Percentiles rank a stretch among this genome's conserved stretches.
phyloP scores from a whole-genome alignment of 176 grass and related monocot genomes.

The Hordeum marinum region DNA sequence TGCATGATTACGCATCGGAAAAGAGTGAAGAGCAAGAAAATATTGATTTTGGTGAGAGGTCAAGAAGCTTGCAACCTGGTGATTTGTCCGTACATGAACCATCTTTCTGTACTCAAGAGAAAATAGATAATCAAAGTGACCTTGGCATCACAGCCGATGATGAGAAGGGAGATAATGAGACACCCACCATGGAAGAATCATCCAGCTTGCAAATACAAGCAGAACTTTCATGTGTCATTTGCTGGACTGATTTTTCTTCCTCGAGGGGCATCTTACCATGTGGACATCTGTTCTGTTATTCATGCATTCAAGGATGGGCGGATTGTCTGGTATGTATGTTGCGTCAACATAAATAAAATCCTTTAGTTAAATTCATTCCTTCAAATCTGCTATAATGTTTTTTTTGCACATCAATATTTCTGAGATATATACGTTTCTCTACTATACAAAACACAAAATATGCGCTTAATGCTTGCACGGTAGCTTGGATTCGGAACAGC shows the following conservation, averaged over 20 bases:
- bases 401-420: too few relatives aligned
- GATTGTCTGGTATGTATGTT: slow-evolving; percentile 66
- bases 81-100: slow-evolving; percentile 30
- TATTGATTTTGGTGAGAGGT: neutral
- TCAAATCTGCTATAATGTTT: neutral
- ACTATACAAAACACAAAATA: too few relatives aligned
- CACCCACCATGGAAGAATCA: neutral
- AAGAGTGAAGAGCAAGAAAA: slow-evolving; percentile 18
- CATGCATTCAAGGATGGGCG: slow-evolving; percentile 85
- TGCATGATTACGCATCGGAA: slow-evolving; percentile 23
- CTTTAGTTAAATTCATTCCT: slow-evolving; percentile 5
- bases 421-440: too few relatives aligned
- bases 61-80: neutral
- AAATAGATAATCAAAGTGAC: slow-evolving; percentile 8
- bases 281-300: slow-evolving; percentile 90
- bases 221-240: slow-evolving; percentile 87
- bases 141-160: slow-evolving; percentile 24
- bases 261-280: slow-evolving; percentile 85
- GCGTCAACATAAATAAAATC: neutral
- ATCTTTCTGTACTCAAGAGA: slow-evolving; percentile 35
- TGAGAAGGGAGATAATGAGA: slow-evolving; percentile 19
- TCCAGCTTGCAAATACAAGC: slow-evolving; percentile 29
- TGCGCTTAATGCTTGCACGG: too few relatives aligned
- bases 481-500: too few relatives aligned
- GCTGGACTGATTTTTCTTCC: slow-evolving; percentile 84